Conservation (phyloP, 148 eudicot species). For the Silene latifolia region DNA sequence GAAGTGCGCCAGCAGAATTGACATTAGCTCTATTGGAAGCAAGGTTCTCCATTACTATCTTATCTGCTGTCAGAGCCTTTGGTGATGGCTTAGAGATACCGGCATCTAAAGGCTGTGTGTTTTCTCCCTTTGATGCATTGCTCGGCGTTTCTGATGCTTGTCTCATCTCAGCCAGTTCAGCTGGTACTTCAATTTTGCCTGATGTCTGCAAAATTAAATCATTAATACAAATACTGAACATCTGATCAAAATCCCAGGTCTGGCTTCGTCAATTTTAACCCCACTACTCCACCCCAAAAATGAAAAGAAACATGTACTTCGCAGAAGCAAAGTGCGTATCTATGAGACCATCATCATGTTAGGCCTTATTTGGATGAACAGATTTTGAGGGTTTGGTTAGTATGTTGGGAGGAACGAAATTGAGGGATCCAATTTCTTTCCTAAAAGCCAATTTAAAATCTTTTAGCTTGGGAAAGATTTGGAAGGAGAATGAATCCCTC, state of each 20-base stretch:
- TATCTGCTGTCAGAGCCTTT: conserved; percentile 33
- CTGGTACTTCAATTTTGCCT: conserved; percentile 50
- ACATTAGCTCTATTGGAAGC: conserved; percentile 31
- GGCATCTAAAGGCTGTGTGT: conserved; percentile 33
- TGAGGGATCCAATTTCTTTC: background rate
- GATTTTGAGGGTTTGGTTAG: background rate
- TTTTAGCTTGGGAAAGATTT: background rate
- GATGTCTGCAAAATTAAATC: conserved; percentile 50
- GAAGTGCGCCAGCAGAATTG: conserved; percentile 24
- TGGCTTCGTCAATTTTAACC: background rate
- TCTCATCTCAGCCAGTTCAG: conserved; percentile 49
- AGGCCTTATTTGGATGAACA: background rate
- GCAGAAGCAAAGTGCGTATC: background rate
- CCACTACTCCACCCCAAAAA: background rate
- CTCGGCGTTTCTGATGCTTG: conserved; percentile 41
- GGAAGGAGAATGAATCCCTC: background rate
- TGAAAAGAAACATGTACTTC: background rate
- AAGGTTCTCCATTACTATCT: conserved; percentile 30
- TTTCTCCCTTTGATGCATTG: conserved; percentile 34
- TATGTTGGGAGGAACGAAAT: background rate
- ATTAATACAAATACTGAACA: conserved; percentile 3
- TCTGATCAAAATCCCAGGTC: background rate
- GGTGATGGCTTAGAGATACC: conserved; percentile 31
- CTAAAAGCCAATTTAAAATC: background rate
- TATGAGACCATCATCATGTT: background rate